Conservation (phyloP, 148 eudicot genomes). For the Euryodendron excelsum region DNA sequence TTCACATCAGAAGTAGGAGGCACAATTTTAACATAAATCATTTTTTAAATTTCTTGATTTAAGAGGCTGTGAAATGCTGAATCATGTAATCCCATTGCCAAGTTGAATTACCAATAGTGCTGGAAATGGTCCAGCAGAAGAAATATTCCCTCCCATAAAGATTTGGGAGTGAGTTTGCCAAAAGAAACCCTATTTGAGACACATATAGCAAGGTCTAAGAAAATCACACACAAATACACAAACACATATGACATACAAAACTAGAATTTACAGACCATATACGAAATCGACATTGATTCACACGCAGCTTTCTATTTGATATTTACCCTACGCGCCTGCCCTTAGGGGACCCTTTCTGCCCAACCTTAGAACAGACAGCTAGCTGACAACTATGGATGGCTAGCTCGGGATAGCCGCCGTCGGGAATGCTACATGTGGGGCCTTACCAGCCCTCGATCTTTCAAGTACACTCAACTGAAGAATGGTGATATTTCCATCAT, state of each 20-base stretch:
- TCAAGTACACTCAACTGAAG: too few relatives aligned
- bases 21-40: not conserved
- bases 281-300: too few relatives aligned
- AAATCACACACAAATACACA: not conserved
- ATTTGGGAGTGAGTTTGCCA: not conserved
- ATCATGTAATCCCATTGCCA: not conserved
- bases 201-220: not conserved
- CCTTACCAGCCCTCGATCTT: not conserved
- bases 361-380: too few relatives aligned
- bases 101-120: not conserved
- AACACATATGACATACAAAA: not conserved
- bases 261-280: not conserved
- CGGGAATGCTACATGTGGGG: not conserved
- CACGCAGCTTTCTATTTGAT: too few relatives aligned
- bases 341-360: too few relatives aligned
- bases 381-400: too few relatives aligned
- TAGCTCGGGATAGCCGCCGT: too few relatives aligned
- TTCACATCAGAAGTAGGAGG: not conserved
- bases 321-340: too few relatives aligned
- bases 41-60: not conserved
- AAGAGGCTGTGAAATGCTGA: not conserved
- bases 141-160: conserved; percentile 6
- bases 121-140: not conserved
- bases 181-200: not conserved
- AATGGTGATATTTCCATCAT: too few relatives aligned